phyloP scores from a whole-genome alignment of 169 alveolate genomes.

The Plasmodium ovale region DNA sequence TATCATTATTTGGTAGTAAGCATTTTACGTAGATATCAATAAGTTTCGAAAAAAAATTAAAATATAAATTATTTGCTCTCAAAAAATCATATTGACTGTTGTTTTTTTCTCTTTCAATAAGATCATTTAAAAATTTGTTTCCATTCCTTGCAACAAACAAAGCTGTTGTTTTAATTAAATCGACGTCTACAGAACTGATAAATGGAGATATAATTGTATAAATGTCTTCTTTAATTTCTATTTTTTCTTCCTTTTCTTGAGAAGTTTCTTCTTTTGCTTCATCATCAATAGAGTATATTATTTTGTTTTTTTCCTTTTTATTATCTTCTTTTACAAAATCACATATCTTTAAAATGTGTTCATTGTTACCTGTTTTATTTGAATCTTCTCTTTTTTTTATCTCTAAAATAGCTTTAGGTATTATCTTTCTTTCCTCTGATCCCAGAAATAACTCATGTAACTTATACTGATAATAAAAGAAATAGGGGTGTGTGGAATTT shows the following conservation, averaged over 20 bases:
- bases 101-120: conserved; percentile 87
- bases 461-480: conserved; percentile 87
- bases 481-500: conserved; percentile 88
- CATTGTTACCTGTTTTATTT: conserved; percentile 67
- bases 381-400: conserved; percentile 79
- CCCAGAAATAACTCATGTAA: conserved; percentile 83
- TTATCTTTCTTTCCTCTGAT: conserved; percentile 25
- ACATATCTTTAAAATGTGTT: conserved; percentile 77
- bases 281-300: conserved; percentile 65
- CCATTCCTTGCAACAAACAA: conserved; percentile 98
- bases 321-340: conserved; percentile 77
- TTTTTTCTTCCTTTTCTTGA: conserved; percentile 14
- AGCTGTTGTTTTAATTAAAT: conserved; percentile 95
- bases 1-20: conserved; percentile 92
- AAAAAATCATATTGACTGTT: conserved; percentile 95
- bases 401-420: conserved; percentile 81
- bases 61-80: conserved; percentile 96
- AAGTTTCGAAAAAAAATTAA: conserved; percentile 93
- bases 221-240: conserved; percentile 75
- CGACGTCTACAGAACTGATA: conserved; percentile 85
- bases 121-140: conserved; percentile 93
- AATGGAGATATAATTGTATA: conserved; percentile 87
- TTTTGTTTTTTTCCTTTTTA: conserved; percentile 77
- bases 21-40: conserved; percentile 96
- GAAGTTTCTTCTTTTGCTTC: conserved; percentile 17